These are phyloP conservation scores for Aspergillus aculeatinus DNA, from an alignment of 2,329 filamentous ascomycete genomes.

Conservation along the genomic window DNA sequence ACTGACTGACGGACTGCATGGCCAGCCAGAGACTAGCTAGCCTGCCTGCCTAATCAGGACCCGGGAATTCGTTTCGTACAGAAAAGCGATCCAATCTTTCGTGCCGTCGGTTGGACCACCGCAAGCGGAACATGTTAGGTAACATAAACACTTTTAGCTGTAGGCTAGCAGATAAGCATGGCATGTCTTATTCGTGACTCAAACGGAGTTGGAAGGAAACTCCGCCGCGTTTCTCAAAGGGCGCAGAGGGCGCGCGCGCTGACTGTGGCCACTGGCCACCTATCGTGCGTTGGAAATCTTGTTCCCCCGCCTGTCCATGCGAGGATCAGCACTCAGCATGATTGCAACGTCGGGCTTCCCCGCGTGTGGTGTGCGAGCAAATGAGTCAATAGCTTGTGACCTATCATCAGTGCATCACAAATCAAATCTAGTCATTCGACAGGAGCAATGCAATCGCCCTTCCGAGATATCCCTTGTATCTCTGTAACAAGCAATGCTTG, in stretches of 20 bases:
- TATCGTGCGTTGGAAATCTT: not conserved
- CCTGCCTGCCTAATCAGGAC: not conserved
- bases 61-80: not conserved
- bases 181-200: conserved; percentile 14
- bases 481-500: not conserved
- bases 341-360: conserved; percentile 16
- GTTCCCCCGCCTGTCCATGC: conserved; percentile 5
- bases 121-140: conserved; percentile 23
- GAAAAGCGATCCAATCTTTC: not conserved
- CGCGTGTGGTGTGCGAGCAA: conserved; percentile 3
- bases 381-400: not conserved
- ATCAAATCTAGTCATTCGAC: not conserved
- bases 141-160: conserved; percentile 18
- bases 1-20: not conserved
- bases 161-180: conserved; percentile 20
- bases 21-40: too few relatives aligned
- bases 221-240: not conserved
- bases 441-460: not conserved
- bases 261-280: not conserved
- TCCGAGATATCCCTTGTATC: not conserved
- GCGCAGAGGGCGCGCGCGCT: not conserved
- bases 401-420: not conserved
- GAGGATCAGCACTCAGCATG: conserved; percentile 1
- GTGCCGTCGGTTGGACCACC: conserved; percentile 16
- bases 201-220: conserved; percentile 6